These are phyloP conservation scores for Arctostaphylos glauca DNA, from an alignment of 148 eudicot genomes.

Conservation along the genomic window DNA sequence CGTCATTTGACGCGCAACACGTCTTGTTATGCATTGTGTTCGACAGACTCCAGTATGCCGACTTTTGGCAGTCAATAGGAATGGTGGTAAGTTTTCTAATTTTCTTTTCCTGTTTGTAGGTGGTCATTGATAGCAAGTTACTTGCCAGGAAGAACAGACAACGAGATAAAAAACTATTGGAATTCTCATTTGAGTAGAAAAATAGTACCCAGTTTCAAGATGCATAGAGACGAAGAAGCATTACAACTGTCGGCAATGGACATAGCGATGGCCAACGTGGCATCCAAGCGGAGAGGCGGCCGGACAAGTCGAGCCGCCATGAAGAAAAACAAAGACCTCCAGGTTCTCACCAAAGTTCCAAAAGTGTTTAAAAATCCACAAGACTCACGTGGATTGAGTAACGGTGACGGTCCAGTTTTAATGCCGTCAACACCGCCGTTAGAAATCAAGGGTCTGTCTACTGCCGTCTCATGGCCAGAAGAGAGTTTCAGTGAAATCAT, in stretches of 20 bases:
- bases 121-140: conserved; percentile 82
- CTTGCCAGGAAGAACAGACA: conserved; percentile 89
- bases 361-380: background rate
- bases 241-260: background rate
- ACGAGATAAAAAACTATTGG: conserved; percentile 93
- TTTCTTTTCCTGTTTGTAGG: conserved; percentile 32
- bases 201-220: conserved; percentile 30
- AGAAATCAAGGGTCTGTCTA: conserved; percentile 17
- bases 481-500: conserved; percentile 10
- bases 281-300: conserved; percentile 47
- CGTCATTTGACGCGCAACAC: too few relatives aligned
- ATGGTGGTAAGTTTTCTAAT: too few relatives aligned
- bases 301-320: conserved; percentile 42
- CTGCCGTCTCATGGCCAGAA: conserved; percentile 1
- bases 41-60: too few relatives aligned
- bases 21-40: too few relatives aligned
- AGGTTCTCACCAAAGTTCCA: background rate
- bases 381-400: background rate
- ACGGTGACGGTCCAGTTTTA: background rate
- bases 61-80: too few relatives aligned
- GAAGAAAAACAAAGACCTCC: conserved; percentile 39
- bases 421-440: conserved; percentile 16
- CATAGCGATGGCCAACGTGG: background rate
- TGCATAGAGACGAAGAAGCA: conserved; percentile 9
- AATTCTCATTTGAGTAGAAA: conserved; percentile 83